Conservation (phyloP, 257 asterid species). For the Jacaranda copaia region DNA sequence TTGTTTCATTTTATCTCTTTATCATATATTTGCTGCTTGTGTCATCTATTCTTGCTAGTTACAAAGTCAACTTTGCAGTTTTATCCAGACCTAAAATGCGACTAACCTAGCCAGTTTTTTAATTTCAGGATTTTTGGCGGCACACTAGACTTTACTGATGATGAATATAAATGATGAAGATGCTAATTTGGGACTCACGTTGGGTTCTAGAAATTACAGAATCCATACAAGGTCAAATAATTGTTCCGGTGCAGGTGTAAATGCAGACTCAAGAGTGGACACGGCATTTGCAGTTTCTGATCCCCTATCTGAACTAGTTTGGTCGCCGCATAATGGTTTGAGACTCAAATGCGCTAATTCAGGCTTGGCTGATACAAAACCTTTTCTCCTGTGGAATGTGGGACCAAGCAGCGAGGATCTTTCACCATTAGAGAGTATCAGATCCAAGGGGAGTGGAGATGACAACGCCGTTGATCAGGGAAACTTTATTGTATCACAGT, state of each 20-base stretch:
- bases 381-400: constrained; percentile 62
- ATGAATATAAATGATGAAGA: constrained; percentile 42
- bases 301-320: constrained; percentile 73
- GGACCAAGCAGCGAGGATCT: constrained; percentile 43
- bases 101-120: not conserved
- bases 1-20: too few species aligned
- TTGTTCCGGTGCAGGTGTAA: constrained; percentile 84
- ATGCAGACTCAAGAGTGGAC: constrained; percentile 58
- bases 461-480: constrained; percentile 34
- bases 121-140: constrained; percentile 37
- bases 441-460: constrained; percentile 39
- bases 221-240: constrained; percentile 34
- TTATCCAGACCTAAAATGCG: not conserved
- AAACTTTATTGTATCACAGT: constrained; percentile 29
- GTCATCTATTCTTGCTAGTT: not conserved
- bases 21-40: not conserved
- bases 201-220: constrained; percentile 45
- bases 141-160: constrained; percentile 31
- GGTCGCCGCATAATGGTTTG: constrained; percentile 72
- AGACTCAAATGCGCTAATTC: constrained; percentile 53
- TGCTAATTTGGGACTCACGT: constrained; percentile 46
- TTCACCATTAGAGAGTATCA: constrained; percentile 43
- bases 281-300: constrained; percentile 57
- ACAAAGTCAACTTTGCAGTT: too few species aligned
- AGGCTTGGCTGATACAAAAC: constrained; percentile 42